Evolutionary conservation across 1,139 yeast species (phyloP).

Genomic region (Kurtzmaniella quercitrusa): DNA sequence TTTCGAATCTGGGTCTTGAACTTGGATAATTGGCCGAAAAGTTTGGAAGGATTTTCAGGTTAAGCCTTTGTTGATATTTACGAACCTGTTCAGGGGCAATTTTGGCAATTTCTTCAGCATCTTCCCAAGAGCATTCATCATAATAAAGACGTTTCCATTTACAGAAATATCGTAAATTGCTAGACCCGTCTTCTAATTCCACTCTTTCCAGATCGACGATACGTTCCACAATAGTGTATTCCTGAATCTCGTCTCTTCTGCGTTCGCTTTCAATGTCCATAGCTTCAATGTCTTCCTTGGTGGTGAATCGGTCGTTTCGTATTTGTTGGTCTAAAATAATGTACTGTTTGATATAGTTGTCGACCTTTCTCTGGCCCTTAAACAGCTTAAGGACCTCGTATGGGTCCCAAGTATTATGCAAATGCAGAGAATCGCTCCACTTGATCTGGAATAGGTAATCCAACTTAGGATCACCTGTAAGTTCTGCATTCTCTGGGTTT

Average conservation of each 20-base stretch:
- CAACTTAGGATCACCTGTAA: constrained; percentile 51
- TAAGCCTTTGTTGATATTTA: constrained; percentile 74
- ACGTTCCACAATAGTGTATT: constrained; percentile 83
- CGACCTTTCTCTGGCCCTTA: constrained; percentile 82
- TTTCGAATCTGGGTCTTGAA: constrained; percentile 82
- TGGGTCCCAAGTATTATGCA: constrained; percentile 93
- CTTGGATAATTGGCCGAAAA: constrained; percentile 73
- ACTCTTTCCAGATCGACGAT: constrained; percentile 84
- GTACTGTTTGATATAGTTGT: constrained; percentile 80
- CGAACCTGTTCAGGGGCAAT: constrained; percentile 83
- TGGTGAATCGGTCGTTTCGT: constrained; percentile 72
- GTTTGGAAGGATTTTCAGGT: constrained; percentile 81
- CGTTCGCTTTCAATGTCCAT: constrained; percentile 90
- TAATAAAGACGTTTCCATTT: constrained; percentile 94
- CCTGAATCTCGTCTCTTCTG: constrained; percentile 76
- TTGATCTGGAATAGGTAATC: constrained; percentile 68
- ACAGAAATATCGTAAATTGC: constrained; percentile 73
- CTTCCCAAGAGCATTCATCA: constrained; percentile 97
- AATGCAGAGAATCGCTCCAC: constrained; percentile 85
- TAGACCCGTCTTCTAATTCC: constrained; percentile 52
- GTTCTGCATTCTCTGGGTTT: constrained; percentile 31
- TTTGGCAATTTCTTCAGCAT: constrained; percentile 80
- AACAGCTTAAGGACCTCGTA: constrained; percentile 52
- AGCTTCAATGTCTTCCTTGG: constrained; percentile 86
- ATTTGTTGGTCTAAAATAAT: constrained; percentile 71